Base-by-base conservation (phyloP, 805 yeast species). In the Yamadazyma philogaea region DNA sequence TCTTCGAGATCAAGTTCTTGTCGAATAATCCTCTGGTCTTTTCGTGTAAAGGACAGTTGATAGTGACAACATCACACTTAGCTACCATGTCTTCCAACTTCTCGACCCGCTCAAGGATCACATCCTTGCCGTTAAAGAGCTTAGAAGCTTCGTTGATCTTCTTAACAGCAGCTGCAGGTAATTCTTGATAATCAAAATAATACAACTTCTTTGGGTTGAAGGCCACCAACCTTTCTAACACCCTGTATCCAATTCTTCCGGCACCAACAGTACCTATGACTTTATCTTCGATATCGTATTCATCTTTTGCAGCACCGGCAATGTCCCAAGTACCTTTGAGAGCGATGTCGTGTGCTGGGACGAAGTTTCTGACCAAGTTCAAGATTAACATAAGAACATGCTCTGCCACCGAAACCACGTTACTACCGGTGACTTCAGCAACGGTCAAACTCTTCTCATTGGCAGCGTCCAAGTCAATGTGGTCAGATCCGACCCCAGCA, bases 401-500 rank as follows among this genome's bases (percentile, higher is more conserved):
- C 64, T 84, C 93, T 12, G 93, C 91, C 36, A 85, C 93, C 12
- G 89, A 81, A 17, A 74, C 76, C 37, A 84, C 89, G 59, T 85
- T 85, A 40, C 89, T 82, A 6, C 93, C 91, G 20, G 95, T 85
- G 42, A 85, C 93, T 65, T 85, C 93, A 38, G 80, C 69, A 15
- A 85, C 93, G 14, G 84, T 73, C 55, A 85, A 77, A 48, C 78
- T 75, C 46, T 69, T 68, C 50, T 77, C 80, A 52, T 80, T 77
- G 50, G 87, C 81, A 53, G 84, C 84, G 51, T 74, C 74, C 54
- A 85, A 72, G 56, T 84, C 91, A 48, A 84, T 72, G 63, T 85
- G 93, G 60, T 85, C 93, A 16, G 88, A 81, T 10, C 95, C 95
- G 46, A 85, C 89, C 53, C 93, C 95, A 7, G 95, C 95, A 37